Percentiles rank a stretch among this genome's conserved stretches.
phyloP scores from a whole-genome alignment of 106 monocot species.

The Platanthera guangdongensis region DNA sequence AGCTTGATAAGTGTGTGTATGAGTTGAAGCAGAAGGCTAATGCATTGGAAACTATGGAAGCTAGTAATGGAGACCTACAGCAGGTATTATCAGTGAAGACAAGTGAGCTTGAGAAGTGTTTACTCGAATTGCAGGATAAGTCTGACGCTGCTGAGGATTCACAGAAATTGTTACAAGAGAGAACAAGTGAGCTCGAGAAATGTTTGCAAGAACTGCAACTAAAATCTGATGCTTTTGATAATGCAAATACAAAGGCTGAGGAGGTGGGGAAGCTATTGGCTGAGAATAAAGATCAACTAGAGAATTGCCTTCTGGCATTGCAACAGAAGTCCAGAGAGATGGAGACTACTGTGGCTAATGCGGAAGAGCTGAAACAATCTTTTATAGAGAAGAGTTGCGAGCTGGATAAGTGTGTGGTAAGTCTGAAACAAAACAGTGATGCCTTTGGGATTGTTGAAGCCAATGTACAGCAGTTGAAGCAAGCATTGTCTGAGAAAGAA shows the following conservation, averaged over 20 bases:
- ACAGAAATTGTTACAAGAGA: constrained; percentile 31
- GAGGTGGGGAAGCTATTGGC: constrained; percentile 32
- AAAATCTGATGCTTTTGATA: constrained; percentile 32
- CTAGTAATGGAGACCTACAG: constrained; percentile 29
- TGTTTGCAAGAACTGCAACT: constrained; percentile 18
- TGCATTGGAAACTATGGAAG: constrained; percentile 37
- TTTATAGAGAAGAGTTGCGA: constrained; percentile 41
- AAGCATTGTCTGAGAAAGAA: constrained; percentile 28
- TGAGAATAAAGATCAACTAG: constrained; percentile 47
- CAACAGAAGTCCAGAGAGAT: constrained; percentile 45
- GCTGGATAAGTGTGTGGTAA: constrained; percentile 47
- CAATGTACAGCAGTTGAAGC: constrained; percentile 13
- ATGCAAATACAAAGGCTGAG: constrained; percentile 26
- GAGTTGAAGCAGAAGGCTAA: constrained; percentile 68
- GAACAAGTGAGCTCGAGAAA: constrained; percentile 39
- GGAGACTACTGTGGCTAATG: constrained; percentile 18
- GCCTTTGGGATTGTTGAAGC: constrained; percentile 20
- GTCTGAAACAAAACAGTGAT: constrained; percentile 42
- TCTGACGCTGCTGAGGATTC: constrained; percentile 15
- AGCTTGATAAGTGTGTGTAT: constrained; percentile 51
- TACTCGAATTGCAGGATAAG: constrained; percentile 47
- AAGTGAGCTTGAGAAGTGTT: constrained; percentile 39
- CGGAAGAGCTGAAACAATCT: constrained; percentile 38
- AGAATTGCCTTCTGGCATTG: constrained; percentile 35
- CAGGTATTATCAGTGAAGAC: constrained; percentile 42